Conservation (phyloP, 257 asterid genomes). For the Capsicum chinense region DNA sequence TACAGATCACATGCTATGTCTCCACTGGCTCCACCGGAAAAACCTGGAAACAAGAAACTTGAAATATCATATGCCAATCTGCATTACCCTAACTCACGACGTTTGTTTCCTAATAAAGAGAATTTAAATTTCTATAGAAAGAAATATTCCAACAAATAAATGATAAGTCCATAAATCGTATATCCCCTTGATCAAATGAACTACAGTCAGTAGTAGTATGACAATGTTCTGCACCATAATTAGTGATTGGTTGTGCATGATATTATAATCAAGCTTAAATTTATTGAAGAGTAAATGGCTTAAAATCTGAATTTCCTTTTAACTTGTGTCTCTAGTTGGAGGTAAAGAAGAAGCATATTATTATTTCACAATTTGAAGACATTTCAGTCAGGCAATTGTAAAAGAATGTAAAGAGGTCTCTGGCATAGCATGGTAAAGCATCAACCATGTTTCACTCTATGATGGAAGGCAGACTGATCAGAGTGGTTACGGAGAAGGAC, state of each 20-base stretch:
- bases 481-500: too few relatives aligned
- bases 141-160: background rate
- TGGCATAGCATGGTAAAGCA: background rate
- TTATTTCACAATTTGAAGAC: background rate
- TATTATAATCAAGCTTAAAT: too few relatives aligned
- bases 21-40: slow-evolving; percentile 43
- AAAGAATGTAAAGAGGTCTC: background rate
- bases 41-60: slow-evolving; percentile 40
- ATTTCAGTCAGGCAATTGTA: background rate
- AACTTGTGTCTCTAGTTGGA: background rate
- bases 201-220: background rate
- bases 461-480: too few relatives aligned
- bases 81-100: background rate
- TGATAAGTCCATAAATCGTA: background rate
- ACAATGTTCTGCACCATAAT: background rate
- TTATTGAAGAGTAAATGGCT: background rate
- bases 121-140: background rate
- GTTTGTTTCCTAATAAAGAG: background rate
- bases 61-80: background rate
- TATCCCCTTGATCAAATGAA: background rate
- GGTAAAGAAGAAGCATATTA: background rate
- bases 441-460: too few relatives aligned
- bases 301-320: background rate
- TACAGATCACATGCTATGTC: slow-evolving; percentile 56
- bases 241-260: too few relatives aligned